These are phyloP conservation scores for Saccharum officinarum DNA, from an alignment of 176 grass and related monocot genomes.

Conservation along the genomic window DNA sequence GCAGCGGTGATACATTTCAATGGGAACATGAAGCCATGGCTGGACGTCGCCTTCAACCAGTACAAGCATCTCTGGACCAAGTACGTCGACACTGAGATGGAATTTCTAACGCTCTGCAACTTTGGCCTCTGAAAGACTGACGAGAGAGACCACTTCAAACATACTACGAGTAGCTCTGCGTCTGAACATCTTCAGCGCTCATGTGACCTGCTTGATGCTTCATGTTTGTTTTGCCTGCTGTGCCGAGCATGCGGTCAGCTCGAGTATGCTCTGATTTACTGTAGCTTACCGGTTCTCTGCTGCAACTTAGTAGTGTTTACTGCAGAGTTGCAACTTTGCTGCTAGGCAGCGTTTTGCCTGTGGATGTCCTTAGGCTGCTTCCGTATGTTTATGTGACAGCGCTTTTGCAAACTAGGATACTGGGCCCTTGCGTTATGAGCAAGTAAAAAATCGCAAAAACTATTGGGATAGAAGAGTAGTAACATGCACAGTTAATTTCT, in stretches of 20 bases:
- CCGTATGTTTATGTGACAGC: too few relatives aligned
- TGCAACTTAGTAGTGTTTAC: background rate
- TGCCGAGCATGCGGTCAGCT: background rate
- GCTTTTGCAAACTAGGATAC: too few relatives aligned
- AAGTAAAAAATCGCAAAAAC: too few relatives aligned
- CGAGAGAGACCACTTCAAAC: background rate
- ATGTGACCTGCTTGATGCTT: background rate
- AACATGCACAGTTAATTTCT: too few relatives aligned
- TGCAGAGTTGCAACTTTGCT: background rate
- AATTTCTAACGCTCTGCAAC: conserved; percentile 95
- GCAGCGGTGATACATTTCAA: conserved; percentile 89
- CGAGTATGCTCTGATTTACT: background rate
- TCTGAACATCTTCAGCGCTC: background rate
- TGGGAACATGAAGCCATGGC: conserved; percentile 98
- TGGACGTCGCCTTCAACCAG: conserved; percentile 95
- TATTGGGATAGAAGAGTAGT: too few relatives aligned
- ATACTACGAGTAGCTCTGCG: background rate
- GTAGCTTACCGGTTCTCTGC: background rate
- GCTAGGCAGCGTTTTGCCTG: background rate
- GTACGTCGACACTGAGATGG: conserved; percentile 92
- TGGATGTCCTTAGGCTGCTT: too few relatives aligned
- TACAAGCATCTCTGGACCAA: conserved; percentile 96
- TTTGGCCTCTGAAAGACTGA: conserved; percentile 65
- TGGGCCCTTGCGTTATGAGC: too few relatives aligned
- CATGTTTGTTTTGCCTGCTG: background rate